A percentile compares a stretch with the other conserved stretches of the same genome.
phyloP scores from a whole-genome alignment of 2,329 filamentous ascomycete species.

The Xylaria sp. region DNA sequence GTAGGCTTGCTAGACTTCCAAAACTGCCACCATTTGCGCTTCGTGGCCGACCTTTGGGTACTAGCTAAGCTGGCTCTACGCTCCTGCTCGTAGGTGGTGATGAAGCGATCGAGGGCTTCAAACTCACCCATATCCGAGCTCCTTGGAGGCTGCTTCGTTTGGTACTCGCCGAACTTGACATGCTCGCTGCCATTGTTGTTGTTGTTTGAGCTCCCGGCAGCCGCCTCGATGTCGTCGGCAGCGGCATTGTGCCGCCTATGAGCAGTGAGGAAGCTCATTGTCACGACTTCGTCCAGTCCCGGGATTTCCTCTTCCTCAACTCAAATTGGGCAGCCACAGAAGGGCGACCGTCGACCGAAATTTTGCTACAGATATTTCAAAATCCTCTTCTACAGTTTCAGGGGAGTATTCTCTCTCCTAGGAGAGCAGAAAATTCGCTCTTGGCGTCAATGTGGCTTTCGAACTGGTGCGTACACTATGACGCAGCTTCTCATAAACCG shows the following conservation, averaged over 20 bases:
- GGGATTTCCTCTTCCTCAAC: slow-evolving; percentile 6
- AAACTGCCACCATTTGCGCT: slow-evolving; percentile 69
- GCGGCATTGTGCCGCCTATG: slow-evolving; percentile 33
- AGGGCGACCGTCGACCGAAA: background rate
- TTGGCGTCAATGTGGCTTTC: background rate
- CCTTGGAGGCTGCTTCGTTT: slow-evolving; percentile 34
- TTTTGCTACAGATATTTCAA: background rate
- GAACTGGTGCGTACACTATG: slow-evolving; percentile 16
- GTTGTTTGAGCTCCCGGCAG: background rate
- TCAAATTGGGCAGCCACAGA: slow-evolving; percentile 1
- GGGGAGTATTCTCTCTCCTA: no score
- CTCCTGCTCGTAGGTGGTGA: slow-evolving; percentile 48
- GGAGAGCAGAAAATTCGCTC: background rate
- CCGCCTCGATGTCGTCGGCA: slow-evolving; percentile 44
- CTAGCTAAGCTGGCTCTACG: slow-evolving; percentile 43
- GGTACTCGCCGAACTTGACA: slow-evolving; percentile 43
- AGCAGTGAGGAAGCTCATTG: slow-evolving; percentile 41
- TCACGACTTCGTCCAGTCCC: slow-evolving; percentile 9
- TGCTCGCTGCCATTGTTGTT: slow-evolving; percentile 37
- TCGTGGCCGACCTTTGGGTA: slow-evolving; percentile 47
- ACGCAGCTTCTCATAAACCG: slow-evolving; percentile 11
- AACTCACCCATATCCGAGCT: slow-evolving; percentile 48
- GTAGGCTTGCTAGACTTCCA: slow-evolving; percentile 57
- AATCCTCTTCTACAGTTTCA: background rate
- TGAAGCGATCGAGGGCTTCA: slow-evolving; percentile 49